Conservation (phyloP, 768 basidiomycete genomes). For the Strobilomyces dryophilus region DNA sequence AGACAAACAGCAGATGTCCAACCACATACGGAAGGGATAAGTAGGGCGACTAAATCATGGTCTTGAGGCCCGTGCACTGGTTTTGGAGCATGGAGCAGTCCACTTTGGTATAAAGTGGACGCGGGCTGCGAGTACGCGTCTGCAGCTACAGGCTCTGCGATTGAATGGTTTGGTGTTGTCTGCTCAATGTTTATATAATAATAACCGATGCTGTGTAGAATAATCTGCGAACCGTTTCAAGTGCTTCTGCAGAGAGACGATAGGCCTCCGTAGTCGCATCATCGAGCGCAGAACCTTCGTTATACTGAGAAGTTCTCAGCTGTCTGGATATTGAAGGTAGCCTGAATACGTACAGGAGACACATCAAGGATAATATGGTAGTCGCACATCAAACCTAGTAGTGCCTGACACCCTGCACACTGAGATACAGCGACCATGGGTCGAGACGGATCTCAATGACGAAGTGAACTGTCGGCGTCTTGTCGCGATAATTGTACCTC, state of each 20-base stretch:
- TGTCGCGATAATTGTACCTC: neutral
- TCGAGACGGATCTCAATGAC: neutral
- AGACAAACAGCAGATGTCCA: neutral
- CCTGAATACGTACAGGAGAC: neutral
- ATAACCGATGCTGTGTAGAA: neutral
- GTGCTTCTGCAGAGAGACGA: neutral
- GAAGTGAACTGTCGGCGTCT: no score
- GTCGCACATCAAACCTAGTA: neutral
- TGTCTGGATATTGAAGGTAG: neutral
- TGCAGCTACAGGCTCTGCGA: neutral
- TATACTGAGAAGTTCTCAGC: neutral
- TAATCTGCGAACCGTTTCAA: neutral
- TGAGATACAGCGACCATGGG: neutral
- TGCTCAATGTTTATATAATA: neutral
- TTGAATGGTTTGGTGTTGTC: neutral
- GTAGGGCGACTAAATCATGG: no score
- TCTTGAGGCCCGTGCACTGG: neutral
- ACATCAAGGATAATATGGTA: neutral
- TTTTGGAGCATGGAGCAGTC: neutral
- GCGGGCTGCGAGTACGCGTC: neutral
- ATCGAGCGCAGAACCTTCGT: no score
- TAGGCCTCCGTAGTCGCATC: no score
- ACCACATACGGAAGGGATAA: neutral
- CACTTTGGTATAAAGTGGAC: neutral
- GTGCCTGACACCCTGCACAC: neutral